Evolutionary conservation across 1,284 basidiomycete genomes (phyloP).

Genomic region (Leccinum solheimii): DNA sequence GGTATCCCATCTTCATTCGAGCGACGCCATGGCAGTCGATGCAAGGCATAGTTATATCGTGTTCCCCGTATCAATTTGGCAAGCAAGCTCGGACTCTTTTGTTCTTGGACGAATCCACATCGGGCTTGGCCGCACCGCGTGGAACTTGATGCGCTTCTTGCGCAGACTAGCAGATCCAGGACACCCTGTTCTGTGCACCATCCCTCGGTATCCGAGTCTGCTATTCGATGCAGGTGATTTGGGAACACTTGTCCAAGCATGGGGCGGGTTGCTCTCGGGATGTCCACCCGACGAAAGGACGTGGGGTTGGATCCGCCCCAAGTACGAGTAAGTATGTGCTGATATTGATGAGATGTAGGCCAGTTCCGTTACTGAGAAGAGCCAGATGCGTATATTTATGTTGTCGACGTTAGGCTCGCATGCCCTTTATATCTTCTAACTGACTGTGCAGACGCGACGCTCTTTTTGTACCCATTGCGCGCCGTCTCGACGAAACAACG

Average conservation of each 20-base stretch:
- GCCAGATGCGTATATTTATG: too few species aligned
- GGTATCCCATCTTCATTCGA: conserved; percentile 39
- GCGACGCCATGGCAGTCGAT: too few species aligned
- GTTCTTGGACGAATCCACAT: conserved; percentile 67
- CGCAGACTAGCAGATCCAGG: conserved; percentile 65
- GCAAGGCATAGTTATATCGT: too few species aligned
- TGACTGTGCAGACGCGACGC: too few species aligned
- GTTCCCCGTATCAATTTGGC: conserved; percentile 44
- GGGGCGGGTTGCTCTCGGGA: conserved; percentile 64
- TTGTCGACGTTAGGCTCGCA: too few species aligned
- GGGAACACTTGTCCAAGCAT: conserved; percentile 67
- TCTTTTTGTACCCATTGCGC: too few species aligned
- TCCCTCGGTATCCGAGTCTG: conserved; percentile 72
- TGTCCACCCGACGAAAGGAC: conserved; percentile 54
- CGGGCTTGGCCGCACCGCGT: conserved; percentile 78
- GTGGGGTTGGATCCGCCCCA: too few species aligned
- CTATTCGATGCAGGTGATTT: conserved; percentile 63
- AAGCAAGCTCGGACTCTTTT: conserved; percentile 77
- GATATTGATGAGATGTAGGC: too few species aligned
- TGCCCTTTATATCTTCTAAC: too few species aligned
- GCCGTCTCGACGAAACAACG: too few species aligned
- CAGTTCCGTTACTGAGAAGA: too few species aligned
- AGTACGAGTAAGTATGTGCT: too few species aligned
- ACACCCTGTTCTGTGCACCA: conserved; percentile 56
- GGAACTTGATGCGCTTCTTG: conserved; percentile 82